These are phyloP conservation scores for Leccinum sublutescens DNA, from an alignment of 768 basidiomycete species.

Conservation along the genomic window DNA sequence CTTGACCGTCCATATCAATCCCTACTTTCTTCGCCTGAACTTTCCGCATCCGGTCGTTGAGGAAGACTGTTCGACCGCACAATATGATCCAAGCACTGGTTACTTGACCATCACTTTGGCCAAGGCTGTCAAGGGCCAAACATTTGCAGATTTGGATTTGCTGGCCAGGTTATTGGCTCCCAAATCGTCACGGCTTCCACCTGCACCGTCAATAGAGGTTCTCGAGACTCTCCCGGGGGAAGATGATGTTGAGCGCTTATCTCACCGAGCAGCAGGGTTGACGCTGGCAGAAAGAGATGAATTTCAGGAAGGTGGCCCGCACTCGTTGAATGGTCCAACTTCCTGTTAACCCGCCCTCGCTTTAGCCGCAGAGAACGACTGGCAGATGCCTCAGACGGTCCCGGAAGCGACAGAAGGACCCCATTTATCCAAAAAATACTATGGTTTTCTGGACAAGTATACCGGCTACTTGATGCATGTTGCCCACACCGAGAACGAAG, in stretches of 20 bases:
- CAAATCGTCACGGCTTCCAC: conserved; percentile 38
- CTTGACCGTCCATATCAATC: conserved; percentile 75
- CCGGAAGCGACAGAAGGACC: conserved; percentile 41
- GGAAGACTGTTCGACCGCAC: conserved; percentile 63
- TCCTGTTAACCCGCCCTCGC: conserved; percentile 4
- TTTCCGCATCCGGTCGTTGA: conserved; percentile 66
- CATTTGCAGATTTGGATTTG: conserved; percentile 76
- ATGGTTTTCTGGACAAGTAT: conserved; percentile 77
- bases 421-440: conserved; percentile 45
- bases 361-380: conserved; percentile 73
- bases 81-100: conserved; percentile 78
- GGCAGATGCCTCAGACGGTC: conserved; percentile 69
- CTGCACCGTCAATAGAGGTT: conserved; percentile 57
- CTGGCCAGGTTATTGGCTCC: conserved; percentile 77
- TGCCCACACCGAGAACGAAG: conserved; percentile 73
- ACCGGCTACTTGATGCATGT: conserved; percentile 75
- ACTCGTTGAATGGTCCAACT: neutral
- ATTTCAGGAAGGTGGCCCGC: conserved; percentile 51
- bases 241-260: conserved; percentile 40
- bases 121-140: conserved; percentile 63
- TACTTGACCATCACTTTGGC: conserved; percentile 70
- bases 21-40: conserved; percentile 80
- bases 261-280: conserved; percentile 42
- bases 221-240: conserved; percentile 32
- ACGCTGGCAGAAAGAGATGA: conserved; percentile 53